Conservation (phyloP, 2,329 filamentous ascomycete species). For the Fusarium avenaceum region DNA sequence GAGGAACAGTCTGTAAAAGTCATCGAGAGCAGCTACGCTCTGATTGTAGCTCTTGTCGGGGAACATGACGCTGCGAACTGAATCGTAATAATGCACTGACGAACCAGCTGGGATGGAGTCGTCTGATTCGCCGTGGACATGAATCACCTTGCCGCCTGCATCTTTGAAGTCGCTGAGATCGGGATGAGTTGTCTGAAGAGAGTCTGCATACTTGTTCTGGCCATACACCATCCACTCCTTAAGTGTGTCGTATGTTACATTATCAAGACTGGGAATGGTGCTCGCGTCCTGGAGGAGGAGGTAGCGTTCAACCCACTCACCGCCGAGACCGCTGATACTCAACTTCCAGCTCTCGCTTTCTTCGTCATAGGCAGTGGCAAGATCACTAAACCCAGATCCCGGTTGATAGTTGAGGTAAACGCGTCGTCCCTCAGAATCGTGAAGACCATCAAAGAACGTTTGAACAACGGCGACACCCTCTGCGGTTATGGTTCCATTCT, state of each 20-base stretch:
- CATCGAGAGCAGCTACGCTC: slow-evolving; percentile 57
- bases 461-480: slow-evolving; percentile 53
- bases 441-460: slow-evolving; percentile 53
- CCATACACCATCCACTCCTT: slow-evolving; percentile 66
- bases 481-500: slow-evolving; percentile 54
- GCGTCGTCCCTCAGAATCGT: slow-evolving; percentile 52
- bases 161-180: slow-evolving; percentile 65
- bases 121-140: slow-evolving; percentile 71
- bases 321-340: slow-evolving; percentile 51
- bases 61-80: slow-evolving; percentile 58
- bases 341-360: slow-evolving; percentile 53
- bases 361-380: slow-evolving; percentile 51
- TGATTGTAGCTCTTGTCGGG: slow-evolving; percentile 50
- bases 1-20: slow-evolving; percentile 69
- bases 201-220: slow-evolving; percentile 63
- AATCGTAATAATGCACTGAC: slow-evolving; percentile 68
- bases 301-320: slow-evolving; percentile 58
- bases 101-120: slow-evolving; percentile 65
- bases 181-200: slow-evolving; percentile 66
- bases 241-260: slow-evolving; percentile 69
- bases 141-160: slow-evolving; percentile 67
- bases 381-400: slow-evolving; percentile 53
- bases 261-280: slow-evolving; percentile 59
- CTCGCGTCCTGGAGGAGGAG: slow-evolving; percentile 57
- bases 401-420: slow-evolving; percentile 56